These are phyloP conservation scores for Phytopythium kandeliae DNA, from an alignment of 352 stramenopile species.

Conservation along the genomic window DNA sequence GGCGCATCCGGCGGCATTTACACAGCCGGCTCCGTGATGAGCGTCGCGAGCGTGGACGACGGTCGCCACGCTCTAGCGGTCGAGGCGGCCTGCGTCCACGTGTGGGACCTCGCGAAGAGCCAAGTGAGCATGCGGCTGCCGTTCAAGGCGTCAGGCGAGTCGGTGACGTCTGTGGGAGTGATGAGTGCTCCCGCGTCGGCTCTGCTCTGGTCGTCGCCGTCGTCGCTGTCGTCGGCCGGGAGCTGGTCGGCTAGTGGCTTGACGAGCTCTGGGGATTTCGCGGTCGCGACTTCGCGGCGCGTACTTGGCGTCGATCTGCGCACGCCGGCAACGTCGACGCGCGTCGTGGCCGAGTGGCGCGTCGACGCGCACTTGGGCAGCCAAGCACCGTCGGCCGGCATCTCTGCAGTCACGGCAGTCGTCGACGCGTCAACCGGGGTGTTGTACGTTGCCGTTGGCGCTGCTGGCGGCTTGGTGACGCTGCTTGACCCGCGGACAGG, in stretches of 20 bases:
- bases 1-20: slow-evolving; percentile 18
- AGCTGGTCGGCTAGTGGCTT: slow-evolving; percentile 4
- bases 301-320: slow-evolving; percentile 47
- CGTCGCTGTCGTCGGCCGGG: not conserved
- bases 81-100: slow-evolving; percentile 38
- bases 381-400: slow-evolving; percentile 9
- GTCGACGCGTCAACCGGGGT: slow-evolving; percentile 12
- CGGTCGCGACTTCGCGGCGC: slow-evolving; percentile 38
- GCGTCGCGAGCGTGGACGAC: slow-evolving; percentile 21
- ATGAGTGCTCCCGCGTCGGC: slow-evolving; percentile 12
- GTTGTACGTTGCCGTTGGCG: slow-evolving; percentile 36
- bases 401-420: slow-evolving; percentile 34
- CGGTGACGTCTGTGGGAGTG: slow-evolving; percentile 32
- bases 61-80: slow-evolving; percentile 27
- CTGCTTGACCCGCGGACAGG: slow-evolving; percentile 56
- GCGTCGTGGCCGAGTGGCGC: slow-evolving; percentile 59
- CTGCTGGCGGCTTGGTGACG: slow-evolving; percentile 30
- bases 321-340: slow-evolving; percentile 8
- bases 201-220: not conserved
- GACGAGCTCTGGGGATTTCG: slow-evolving; percentile 30
- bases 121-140: slow-evolving; percentile 49
- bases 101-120: slow-evolving; percentile 68
- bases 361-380: slow-evolving; percentile 32
- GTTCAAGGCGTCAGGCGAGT: slow-evolving; percentile 35
- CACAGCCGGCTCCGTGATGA: slow-evolving; percentile 17